Evolutionary conservation across 2,329 filamentous ascomycete species (phyloP).

Genomic region (Penicillium sp.): DNA sequence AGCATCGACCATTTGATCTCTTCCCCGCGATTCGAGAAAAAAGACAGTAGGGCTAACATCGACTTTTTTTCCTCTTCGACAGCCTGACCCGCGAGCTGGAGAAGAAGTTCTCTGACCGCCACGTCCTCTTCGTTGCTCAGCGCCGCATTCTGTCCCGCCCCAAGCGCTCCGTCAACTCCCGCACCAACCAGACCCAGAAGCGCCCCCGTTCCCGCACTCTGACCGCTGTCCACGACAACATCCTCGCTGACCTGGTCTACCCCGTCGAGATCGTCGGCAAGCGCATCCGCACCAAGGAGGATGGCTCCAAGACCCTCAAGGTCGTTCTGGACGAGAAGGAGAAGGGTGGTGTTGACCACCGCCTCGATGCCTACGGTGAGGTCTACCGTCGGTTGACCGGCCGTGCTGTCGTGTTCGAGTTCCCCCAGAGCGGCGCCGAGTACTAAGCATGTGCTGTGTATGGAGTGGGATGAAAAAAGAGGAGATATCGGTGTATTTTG

Average conservation of each 20-base stretch:
- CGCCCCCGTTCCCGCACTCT: conserved; percentile 96
- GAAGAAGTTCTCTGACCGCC: conserved; percentile 99
- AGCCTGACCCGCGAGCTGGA: conserved; percentile 99
- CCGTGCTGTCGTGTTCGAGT: conserved; percentile 97
- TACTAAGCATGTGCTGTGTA: conserved; percentile 68
- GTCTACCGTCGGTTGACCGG: conserved; percentile 98
- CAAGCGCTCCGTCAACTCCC: conserved; percentile 96
- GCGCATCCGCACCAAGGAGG: conserved; percentile 98
- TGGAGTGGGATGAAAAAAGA: conserved; percentile 31
- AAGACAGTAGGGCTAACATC: conserved; percentile 19
- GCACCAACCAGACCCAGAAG: conserved; percentile 98
- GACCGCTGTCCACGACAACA: conserved; percentile 97
- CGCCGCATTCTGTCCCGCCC: conserved; percentile 98
- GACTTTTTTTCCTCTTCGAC: conserved; percentile 9
- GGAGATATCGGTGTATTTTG: conserved; percentile 33
- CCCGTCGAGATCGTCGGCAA: conserved; percentile 99
- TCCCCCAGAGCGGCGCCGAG: conserved; percentile 85
- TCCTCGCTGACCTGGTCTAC: conserved; percentile 97
- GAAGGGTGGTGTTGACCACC: conserved; percentile 98
- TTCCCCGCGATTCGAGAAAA: background rate
- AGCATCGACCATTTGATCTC: background rate
- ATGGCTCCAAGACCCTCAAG: conserved; percentile 98
- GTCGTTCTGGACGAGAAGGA: conserved; percentile 99
- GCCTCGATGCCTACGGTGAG: conserved; percentile 99
- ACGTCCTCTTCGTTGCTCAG: conserved; percentile 98